Conservation (phyloP, 805 yeast species). For the Gaillardinia entomophila region DNA sequence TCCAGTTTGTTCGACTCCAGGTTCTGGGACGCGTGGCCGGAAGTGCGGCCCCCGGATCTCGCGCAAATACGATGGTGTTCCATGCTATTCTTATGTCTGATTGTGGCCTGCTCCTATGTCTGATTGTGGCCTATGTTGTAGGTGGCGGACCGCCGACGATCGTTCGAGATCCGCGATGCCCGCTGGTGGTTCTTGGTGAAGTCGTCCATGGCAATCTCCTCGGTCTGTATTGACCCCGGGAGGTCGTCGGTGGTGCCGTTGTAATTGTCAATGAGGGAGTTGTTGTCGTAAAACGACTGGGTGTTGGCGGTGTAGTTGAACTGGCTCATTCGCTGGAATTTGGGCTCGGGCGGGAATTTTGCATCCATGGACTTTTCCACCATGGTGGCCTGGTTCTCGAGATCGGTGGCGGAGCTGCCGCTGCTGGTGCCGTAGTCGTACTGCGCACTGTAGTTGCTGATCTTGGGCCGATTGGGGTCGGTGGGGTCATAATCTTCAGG, state of each 20-base stretch:
- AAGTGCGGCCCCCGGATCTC: no score
- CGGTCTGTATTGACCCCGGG: slow-evolving; percentile 34
- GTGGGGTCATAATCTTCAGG: slow-evolving; percentile 75
- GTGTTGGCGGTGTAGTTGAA: not conserved
- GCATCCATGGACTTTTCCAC: not conserved
- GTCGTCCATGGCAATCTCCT: slow-evolving; percentile 47
- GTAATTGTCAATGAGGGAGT: slow-evolving; percentile 28
- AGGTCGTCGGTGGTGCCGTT: slow-evolving; percentile 25
- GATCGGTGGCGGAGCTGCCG: slow-evolving; percentile 4
- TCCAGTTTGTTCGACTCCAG: no score
- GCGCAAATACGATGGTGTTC: no score
- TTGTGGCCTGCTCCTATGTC: no score
- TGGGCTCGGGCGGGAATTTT: slow-evolving; percentile 2
- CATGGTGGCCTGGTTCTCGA: slow-evolving; percentile 1
- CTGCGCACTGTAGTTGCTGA: slow-evolving; percentile 36
- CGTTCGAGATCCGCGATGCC: slow-evolving; percentile 18
- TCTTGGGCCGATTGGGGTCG: slow-evolving; percentile 57
- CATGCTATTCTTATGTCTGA: no score
- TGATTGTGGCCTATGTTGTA: no score
- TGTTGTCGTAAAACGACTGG: slow-evolving; percentile 17
- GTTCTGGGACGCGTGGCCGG: no score
- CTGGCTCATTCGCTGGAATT: no score
- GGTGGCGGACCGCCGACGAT: slow-evolving; percentile 4
- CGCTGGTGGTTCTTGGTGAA: slow-evolving; percentile 18
- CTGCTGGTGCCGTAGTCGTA: slow-evolving; percentile 1